Base-by-base conservation (phyloP, 2,329 filamentous ascomycete genomes). In the Penicillium sp. region DNA sequence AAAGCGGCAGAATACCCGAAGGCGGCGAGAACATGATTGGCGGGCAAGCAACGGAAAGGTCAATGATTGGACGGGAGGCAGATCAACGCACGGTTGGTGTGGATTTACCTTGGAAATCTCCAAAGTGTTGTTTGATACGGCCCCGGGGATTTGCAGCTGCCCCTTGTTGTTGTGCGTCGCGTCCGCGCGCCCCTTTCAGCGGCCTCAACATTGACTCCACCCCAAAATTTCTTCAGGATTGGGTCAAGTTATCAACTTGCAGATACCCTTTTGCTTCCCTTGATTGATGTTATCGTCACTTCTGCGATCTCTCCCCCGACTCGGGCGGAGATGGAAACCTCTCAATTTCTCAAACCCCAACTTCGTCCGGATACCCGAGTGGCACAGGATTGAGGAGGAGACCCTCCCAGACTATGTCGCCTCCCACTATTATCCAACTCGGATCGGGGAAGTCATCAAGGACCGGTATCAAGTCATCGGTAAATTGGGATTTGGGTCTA, bases 401-500 rank as follows among this genome's bases (percentile, higher is more conserved):
- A 70, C 60, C 1, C 42, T 72, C 7, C 68, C 66, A 16, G 61
- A 39, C 7, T 67, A 67, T 57, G 5, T 57, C 36, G 59, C 68
- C 8, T 50, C 53, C 1, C 58, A 45, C 16, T 72, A 68, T 54
- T 72, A 71, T 61, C 69, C 67, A 18, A 58, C 59, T 38, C 57
- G 45, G 36, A 70, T 72, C 57, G 68, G 68, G 27, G 62, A 72
- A 52, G 36, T 70, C 1, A 9, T 72, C 6, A 57, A 66, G 43
- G 50, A 65, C 0, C 60, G 61, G 29, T 75, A 74, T 57, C 66
- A 71, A 55, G 56, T 74, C 14, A 55, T 73, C 13, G 69, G 67
- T 1, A 74, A 75, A 58, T 51, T 73, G 14, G 72, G 72, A 31
- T 75, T 65, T 62, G 72, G 72, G 54, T 34, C 67, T 34, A 70